phyloP scores from a whole-genome alignment of 1,284 basidiomycete species.

The Cystobasidiaceae sp. region DNA sequence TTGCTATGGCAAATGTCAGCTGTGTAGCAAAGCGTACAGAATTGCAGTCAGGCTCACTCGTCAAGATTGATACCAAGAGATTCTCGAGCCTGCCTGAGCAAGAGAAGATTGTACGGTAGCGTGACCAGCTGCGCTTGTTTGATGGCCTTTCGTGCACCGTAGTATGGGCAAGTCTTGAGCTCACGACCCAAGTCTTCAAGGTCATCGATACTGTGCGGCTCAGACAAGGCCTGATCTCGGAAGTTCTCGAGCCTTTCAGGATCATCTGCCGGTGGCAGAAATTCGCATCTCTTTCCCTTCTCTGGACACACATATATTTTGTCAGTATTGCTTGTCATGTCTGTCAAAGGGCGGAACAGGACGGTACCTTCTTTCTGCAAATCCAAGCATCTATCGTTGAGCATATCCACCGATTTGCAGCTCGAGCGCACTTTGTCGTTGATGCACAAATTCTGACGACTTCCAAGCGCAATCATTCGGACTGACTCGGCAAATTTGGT shows the following conservation, averaged over 20 bases:
- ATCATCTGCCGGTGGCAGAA: constrained; percentile 69
- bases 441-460: constrained; percentile 90
- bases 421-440: constrained; percentile 67
- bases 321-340: background rate
- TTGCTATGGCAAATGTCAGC: constrained; percentile 45
- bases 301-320: constrained; percentile 52
- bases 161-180: constrained; percentile 81
- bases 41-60: background rate
- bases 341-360: constrained; percentile 31
- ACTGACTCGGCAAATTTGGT: constrained; percentile 51
- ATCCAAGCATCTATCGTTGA: constrained; percentile 89
- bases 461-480: constrained; percentile 73
- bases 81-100: constrained; percentile 78
- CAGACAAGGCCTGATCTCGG: constrained; percentile 77
- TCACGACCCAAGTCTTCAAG: constrained; percentile 66
- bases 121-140: constrained; percentile 84
- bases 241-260: constrained; percentile 72
- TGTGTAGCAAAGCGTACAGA: background rate
- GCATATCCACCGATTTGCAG: constrained; percentile 51
- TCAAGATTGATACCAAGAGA: constrained; percentile 69
- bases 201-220: constrained; percentile 91
- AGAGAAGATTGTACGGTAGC: constrained; percentile 86
- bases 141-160: constrained; percentile 78
- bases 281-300: constrained; percentile 64
- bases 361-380: constrained; percentile 67